Evolutionary conservation across 2,329 filamentous ascomycete species (phyloP), one percentile per base, ranked within the genome.

Genomic region (Aspergillus sp.): DNA sequence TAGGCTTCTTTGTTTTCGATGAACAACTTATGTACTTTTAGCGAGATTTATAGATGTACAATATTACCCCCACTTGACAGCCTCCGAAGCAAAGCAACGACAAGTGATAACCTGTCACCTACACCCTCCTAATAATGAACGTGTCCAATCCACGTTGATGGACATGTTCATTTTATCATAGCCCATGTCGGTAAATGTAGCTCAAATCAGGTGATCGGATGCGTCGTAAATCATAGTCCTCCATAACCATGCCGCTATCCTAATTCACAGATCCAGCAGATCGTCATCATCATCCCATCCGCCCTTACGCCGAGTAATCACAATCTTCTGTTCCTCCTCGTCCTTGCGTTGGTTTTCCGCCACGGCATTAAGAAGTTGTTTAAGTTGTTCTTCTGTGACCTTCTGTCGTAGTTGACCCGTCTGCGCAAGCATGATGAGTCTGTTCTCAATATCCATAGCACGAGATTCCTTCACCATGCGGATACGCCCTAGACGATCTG

Each of bases 391-490:
- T 77, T 99, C 95, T 1, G 89, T 93, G 47, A 99, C 91, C 74
- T 96, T 96, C 61, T 85, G 80, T 54, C 91, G 82, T 67, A 99
- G 81, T 80, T 98, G 95, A 22, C 93, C 93, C 22, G 88, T 85
- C 69, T 92, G 86, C 57, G 95, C 93, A 57, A 99, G 85, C 86
- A 89, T 92, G 75, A 99, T 93, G 56, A 99, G 84, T 50, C 93
- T 80, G 81, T 96, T 93, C 80, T 99, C 95, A 56, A 99, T 86
- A 69, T 97, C 92, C 60, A 83, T 85, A 36, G 95, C 95, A 68
- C 95, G 90, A 66, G 89, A 88, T 73, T 93, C 91, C 78, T 98
- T 98, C 71, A 99, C 95, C 59, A 99, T 87, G 34, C 93, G 89
- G 78, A 99, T 98, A 64, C 95, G 91, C 56, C 91, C 91, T 1